Conservation (phyloP, 2,329 filamentous ascomycete species). For the Aspergillus persii region DNA sequence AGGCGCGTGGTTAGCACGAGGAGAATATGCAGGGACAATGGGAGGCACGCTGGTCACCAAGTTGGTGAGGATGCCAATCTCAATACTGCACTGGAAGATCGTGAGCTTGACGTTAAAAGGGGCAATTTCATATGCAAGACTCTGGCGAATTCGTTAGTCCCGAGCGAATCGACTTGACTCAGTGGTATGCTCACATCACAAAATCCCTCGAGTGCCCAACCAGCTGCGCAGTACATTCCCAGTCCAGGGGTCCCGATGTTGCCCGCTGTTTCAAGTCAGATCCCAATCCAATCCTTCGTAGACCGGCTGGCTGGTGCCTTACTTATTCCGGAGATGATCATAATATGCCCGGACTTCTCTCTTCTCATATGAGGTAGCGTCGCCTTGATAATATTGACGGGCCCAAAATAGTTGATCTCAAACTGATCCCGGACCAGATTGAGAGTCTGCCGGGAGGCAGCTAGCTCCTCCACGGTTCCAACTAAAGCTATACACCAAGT, state of each 20-base stretch:
- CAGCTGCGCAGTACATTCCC: slow-evolving; percentile 85
- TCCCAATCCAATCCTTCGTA: neutral
- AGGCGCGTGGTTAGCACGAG: slow-evolving; percentile 70
- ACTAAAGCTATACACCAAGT: slow-evolving; percentile 63
- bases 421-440: slow-evolving; percentile 88
- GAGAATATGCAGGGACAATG: slow-evolving; percentile 65
- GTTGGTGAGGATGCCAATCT: slow-evolving; percentile 84
- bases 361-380: slow-evolving; percentile 74
- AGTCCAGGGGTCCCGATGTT: slow-evolving; percentile 91
- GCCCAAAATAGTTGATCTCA: slow-evolving; percentile 90
- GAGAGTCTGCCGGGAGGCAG: slow-evolving; percentile 67
- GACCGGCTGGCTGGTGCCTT: slow-evolving; percentile 13
- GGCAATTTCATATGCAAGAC: slow-evolving; percentile 90
- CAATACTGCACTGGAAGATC: slow-evolving; percentile 92
- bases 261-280: slow-evolving; percentile 53
- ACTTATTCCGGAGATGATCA: slow-evolving; percentile 83
- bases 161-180: neutral
- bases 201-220: slow-evolving; percentile 93
- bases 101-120: slow-evolving; percentile 97
- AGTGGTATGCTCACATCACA: slow-evolving; percentile 63
- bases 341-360: slow-evolving; percentile 82
- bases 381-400: slow-evolving; percentile 93
- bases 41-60: slow-evolving; percentile 80
- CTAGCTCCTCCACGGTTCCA: slow-evolving; percentile 86
- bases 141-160: slow-evolving; percentile 37